A percentile compares a stretch with the other conserved stretches of the same genome.
These are phyloP conservation scores for Tricladium varicosporioides DNA, from an alignment of 2,329 filamentous ascomycete genomes.

Conservation along the genomic window DNA sequence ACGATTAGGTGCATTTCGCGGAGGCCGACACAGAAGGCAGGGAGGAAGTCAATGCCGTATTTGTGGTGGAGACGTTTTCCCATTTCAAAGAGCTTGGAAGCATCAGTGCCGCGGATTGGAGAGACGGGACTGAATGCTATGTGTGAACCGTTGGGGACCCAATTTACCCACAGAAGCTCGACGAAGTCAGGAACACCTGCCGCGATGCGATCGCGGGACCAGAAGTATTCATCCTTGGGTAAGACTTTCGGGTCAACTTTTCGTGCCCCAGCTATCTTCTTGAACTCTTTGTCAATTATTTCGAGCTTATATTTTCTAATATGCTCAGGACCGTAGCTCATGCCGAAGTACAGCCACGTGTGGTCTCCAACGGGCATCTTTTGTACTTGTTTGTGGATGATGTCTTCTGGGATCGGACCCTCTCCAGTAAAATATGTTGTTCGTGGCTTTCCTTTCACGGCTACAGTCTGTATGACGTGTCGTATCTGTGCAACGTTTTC, in stretches of 20 bases:
- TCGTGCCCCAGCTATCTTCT: conserved; percentile 2
- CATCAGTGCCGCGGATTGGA: conserved; percentile 35
- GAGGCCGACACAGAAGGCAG: conserved; percentile 47
- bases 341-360: conserved; percentile 49
- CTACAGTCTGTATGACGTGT: conserved; percentile 43
- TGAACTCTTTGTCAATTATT: conserved; percentile 37
- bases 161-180: conserved; percentile 45
- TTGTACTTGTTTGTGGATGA: background rate
- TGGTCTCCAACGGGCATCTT: conserved; percentile 38
- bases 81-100: conserved; percentile 47
- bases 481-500: conserved; percentile 47
- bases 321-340: conserved; percentile 40
- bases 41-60: conserved; percentile 49
- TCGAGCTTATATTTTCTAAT: conserved; percentile 34
- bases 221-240: conserved; percentile 31
- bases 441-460: conserved; percentile 34
- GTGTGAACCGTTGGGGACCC: conserved; percentile 50
- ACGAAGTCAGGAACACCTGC: conserved; percentile 30
- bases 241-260: conserved; percentile 19
- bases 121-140: conserved; percentile 45
- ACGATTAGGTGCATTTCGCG: conserved; percentile 51
- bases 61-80: conserved; percentile 45
- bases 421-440: conserved; percentile 5
- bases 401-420: background rate
- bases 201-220: conserved; percentile 30